Evolutionary conservation across 2,329 filamentous ascomycete species (phyloP), one percentile per base, ranked within the genome.

Genomic region (Ceratocystis ficicola): DNA sequence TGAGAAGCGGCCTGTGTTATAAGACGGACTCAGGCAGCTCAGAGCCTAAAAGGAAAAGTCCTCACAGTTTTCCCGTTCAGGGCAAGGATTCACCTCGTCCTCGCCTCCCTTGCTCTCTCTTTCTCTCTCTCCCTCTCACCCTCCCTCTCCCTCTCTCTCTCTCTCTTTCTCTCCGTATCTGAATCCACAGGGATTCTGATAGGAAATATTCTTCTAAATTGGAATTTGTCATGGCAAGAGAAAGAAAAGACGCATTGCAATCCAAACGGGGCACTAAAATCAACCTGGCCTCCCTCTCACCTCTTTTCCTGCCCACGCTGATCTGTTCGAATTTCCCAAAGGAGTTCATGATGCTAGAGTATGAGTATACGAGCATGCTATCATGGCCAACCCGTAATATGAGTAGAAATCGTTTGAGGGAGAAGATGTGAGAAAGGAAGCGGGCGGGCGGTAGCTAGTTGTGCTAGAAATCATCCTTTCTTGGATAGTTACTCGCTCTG

Each of bases 221-320:
- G 36, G 36, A 62, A 44, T 62, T 62, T 48, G 44, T 62, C 60
- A 28, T 10, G 20, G 44, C 28, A 44, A 36, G 44, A 48, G 44
- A 22, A 62, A 28, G n/a, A 62, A 62, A 62, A 62, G 60, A 62
- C 60, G 60, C 60, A 62, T 48, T 44, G 32, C 63, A 64, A 57
- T 59, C 55, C 55, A 36, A 30, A n/a, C 55, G 7, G 3, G 25
- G 25, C 17, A 8, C 32, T 17, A n/a, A 59, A 59, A 59, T 36
- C 15, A 32, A n/a, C 25, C 8, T 59, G 28, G 55, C 22, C 28
- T 28, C 15, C 30, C 32, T n/a, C 44, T 12, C 36, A 41, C n/a
- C 28, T 62, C 10, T 17, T 8, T 32, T 44, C 20, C 59, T n/a
- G n/a, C 17, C 36, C 12, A 15, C n/a, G 20, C 17, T 46, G 25